These are phyloP conservation scores for Eimeria falciformis DNA, from an alignment of 169 alveolate genomes.

Conservation along the genomic window DNA sequence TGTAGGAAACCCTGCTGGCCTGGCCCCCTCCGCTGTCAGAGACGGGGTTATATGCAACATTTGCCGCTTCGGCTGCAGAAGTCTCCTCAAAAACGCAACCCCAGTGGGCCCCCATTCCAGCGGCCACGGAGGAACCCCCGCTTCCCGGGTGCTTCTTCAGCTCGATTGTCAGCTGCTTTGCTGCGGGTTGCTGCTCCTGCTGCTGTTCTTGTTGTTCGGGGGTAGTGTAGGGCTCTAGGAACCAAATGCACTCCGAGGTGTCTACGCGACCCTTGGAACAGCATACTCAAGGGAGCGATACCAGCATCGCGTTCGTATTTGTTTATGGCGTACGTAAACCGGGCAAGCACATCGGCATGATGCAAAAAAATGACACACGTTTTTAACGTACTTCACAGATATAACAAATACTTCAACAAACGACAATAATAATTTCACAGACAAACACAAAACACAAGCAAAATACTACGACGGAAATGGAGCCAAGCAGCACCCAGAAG, in stretches of 20 bases:
- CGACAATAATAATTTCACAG: no score
- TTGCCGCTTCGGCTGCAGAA: not conserved
- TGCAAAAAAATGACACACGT: no score
- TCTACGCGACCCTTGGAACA: not conserved
- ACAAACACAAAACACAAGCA: no score
- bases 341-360: no score
- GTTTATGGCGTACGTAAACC: no score
- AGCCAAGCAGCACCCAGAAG: no score
- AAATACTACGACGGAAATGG: no score
- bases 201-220: not conserved
- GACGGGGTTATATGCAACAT: not conserved
- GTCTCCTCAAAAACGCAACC: not conserved
- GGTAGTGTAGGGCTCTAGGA: not conserved
- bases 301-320: not conserved
- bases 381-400: no score
- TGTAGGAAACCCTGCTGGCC: not conserved
- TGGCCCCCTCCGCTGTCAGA: not conserved
- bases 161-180: not conserved
- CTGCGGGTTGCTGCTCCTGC: not conserved
- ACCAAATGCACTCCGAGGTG: not conserved
- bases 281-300: not conserved
- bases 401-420: no score
- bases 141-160: not conserved
- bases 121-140: not conserved
- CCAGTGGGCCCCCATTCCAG: not conserved